Conservation (phyloP, 768 basidiomycete genomes). For the Tulasnella sp. region DNA sequence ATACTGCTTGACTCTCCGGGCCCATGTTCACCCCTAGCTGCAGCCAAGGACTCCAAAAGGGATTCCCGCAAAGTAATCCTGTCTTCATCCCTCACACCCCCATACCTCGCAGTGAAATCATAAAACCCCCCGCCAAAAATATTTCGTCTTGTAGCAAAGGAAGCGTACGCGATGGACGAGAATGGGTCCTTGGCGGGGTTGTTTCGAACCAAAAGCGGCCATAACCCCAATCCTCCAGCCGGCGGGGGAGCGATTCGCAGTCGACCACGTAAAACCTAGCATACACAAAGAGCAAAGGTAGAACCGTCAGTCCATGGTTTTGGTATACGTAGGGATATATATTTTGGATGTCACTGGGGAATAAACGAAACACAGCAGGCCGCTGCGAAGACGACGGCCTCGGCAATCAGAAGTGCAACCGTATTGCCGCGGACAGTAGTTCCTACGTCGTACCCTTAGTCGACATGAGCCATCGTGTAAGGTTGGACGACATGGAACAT, state of each 20-base stretch:
- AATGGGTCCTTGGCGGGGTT: constrained; percentile 35
- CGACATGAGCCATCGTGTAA: too few species aligned
- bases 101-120: constrained; percentile 88
- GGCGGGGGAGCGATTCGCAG: constrained; percentile 54
- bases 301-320: not conserved
- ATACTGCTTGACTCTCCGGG: too few species aligned
- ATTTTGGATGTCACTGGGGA: too few species aligned
- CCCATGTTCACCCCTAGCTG: not conserved
- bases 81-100: constrained; percentile 76
- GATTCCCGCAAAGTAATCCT: constrained; percentile 59
- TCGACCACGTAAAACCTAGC: constrained; percentile 52
- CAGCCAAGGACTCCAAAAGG: constrained; percentile 36
- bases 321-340: constrained; percentile 22
- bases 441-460: too few species aligned
- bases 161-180: constrained; percentile 42
- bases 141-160: constrained; percentile 51
- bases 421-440: too few species aligned
- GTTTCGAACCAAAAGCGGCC: constrained; percentile 48
- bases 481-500: too few species aligned
- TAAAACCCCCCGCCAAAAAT: constrained; percentile 58
- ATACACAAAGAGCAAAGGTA: not conserved
- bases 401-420: too few species aligned
- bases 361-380: too few species aligned
- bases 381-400: too few species aligned
- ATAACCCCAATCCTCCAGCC: constrained; percentile 62